Evolutionary conservation across 768 basidiomycete species (phyloP).

Genomic region (Rhizopogon rudus): DNA sequence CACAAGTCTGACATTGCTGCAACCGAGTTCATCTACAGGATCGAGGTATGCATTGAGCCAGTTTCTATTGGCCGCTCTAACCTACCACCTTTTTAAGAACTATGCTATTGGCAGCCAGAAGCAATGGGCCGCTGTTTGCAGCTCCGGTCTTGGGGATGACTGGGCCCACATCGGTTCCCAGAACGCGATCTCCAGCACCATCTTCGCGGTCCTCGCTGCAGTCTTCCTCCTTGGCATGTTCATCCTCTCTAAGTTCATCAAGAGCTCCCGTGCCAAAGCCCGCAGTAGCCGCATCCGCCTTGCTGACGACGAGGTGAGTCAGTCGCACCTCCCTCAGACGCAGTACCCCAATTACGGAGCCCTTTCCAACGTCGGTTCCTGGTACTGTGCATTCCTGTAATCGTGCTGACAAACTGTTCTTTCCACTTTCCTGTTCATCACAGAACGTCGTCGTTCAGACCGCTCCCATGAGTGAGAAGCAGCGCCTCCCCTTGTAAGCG

Average conservation of each 20-base stretch:
- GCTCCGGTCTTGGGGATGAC: conserved; percentile 24
- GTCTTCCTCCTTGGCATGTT: conserved; percentile 29
- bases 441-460: conserved; percentile 13
- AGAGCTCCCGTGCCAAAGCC: conserved; percentile 25
- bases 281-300: conserved; percentile 31
- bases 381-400: conserved; percentile 4
- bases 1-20: conserved; percentile 73
- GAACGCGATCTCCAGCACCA: conserved; percentile 25
- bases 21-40: conserved; percentile 80
- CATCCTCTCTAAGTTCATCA: conserved; percentile 30
- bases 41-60: conserved; percentile 46
- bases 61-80: not conserved
- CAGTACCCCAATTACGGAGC: conserved; percentile 10
- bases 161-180: conserved; percentile 28
- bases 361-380: conserved; percentile 4
- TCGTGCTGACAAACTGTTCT: conserved; percentile 3
- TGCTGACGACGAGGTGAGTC: conserved; percentile 32
- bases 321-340: not conserved
- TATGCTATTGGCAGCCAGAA: conserved; percentile 39
- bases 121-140: conserved; percentile 41
- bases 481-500: conserved; percentile 19
- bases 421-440: not conserved
- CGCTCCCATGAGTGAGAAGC: conserved; percentile 26
- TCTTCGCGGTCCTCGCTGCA: conserved; percentile 30
- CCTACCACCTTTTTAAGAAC: conserved; percentile 25